Percentiles rank a stretch among this genome's conserved stretches.
Conservation (phyloP, 2,329 filamentous ascomycete genomes). For the Fusarium coicis region DNA sequence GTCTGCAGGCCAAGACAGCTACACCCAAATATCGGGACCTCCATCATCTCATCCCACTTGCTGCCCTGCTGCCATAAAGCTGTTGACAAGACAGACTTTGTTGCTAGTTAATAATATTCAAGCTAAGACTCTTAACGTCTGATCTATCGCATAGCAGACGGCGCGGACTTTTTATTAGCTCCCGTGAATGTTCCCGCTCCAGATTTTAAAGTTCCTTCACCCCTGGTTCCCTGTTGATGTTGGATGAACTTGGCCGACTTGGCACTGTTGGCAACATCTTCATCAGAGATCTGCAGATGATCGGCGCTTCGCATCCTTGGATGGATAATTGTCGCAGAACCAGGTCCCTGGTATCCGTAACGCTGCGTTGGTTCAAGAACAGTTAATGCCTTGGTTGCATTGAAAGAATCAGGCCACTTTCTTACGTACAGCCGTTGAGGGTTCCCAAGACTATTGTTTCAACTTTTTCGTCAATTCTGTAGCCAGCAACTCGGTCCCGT, state of each 20-base stretch:
- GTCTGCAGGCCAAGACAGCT: neutral
- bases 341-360: neutral
- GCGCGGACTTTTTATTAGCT: neutral
- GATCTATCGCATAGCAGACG: neutral
- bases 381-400: neutral
- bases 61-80: neutral
- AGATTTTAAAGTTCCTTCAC: neutral
- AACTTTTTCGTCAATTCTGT: neutral
- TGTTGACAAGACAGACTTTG: neutral
- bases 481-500: fast-evolving
- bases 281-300: neutral
- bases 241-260: neutral
- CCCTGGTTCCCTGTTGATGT: neutral
- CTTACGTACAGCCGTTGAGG: too few relatives aligned
- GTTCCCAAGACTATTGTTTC: too few relatives aligned
- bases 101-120: neutral
- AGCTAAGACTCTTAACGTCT: neutral
- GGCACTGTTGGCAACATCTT: neutral
- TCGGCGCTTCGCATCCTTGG: neutral
- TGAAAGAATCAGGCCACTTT: neutral
- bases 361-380: neutral
- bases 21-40: neutral
- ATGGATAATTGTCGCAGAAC: neutral
- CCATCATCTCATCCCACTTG: neutral
- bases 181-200: neutral